Evolutionary conservation across 2,329 filamentous ascomycete species (phyloP).

Genomic region (Colletotrichum orbiculare): DNA sequence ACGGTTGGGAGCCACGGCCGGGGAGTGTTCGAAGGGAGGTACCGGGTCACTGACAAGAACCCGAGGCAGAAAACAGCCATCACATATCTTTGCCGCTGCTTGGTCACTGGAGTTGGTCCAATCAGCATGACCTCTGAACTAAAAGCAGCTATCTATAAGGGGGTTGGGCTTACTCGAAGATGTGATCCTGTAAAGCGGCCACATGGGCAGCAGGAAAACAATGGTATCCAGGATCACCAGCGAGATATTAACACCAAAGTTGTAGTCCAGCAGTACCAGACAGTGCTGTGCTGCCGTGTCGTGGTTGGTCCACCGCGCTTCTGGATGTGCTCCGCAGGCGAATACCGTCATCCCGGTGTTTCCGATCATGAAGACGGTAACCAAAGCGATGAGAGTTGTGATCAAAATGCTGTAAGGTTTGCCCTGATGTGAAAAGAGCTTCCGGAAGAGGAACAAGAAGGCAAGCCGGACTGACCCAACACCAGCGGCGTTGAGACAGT

Average conservation of each 20-base stretch:
- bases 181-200: slow-evolving; percentile 15
- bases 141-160: too few relatives aligned
- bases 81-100: too few relatives aligned
- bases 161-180: neutral
- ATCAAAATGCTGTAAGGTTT: slow-evolving; percentile 6
- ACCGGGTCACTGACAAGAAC: too few relatives aligned
- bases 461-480: slow-evolving; percentile 18
- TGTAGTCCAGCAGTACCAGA: neutral
- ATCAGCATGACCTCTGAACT: too few relatives aligned
- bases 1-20: too few relatives aligned
- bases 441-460: slow-evolving; percentile 24
- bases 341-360: slow-evolving; percentile 2
- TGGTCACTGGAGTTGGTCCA: too few relatives aligned
- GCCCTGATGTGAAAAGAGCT: slow-evolving; percentile 15
- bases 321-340: slow-evolving; percentile 4
- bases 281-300: neutral
- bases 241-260: neutral
- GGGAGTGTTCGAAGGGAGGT: too few relatives aligned
- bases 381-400: slow-evolving; percentile 4
- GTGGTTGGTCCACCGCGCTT: slow-evolving; percentile 21
- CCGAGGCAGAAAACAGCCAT: too few relatives aligned
- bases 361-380: slow-evolving; percentile 10
- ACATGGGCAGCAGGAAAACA: slow-evolving; percentile 22
- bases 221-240: neutral
- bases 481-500: slow-evolving; percentile 13